Evolutionary conservation across 306 rosid species (phyloP), one percentile per base, ranked within the genome.

Genomic region (Malus fusca): DNA sequence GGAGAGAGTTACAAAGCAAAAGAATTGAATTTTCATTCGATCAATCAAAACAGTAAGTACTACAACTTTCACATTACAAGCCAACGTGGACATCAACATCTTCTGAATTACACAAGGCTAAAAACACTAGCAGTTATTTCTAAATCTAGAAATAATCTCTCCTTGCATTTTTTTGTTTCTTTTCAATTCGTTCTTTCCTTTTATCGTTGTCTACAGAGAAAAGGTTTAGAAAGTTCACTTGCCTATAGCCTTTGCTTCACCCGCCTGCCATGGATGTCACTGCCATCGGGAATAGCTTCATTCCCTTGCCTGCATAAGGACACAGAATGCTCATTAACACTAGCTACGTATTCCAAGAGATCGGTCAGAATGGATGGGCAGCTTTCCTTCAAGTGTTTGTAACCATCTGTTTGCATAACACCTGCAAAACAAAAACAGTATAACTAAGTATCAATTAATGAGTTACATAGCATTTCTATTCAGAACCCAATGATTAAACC

Each of bases 381-480:
- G 73, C 98, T 93, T 82, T 89, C 89, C 91, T 84, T 93, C 88
- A 93, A 88, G 86, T 93, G 89, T 76, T 86, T 92, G 73, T 88
- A 93, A 51, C 98, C 98, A 77, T 90, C 98, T 14, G 98, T 90
- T 76, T 89, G 90, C 96, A 93, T 93, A 80, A 93, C 96, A 82
- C 91, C 98, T 93, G 85, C 75, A 55, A 60, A 71, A 76, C 63
- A 66, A 68, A 69, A 64, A 68, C 22, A 46, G 14, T 37, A 44
- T 6, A 75, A 77, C 42, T 52, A n/a, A 56, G 65, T 21, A 18
- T 71, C 48, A 67, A 74, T 72, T n/a, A 70, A 17, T 76, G 55
- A 48, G 55, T 48, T 48, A 5, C 55, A 48, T n/a, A 66, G 59
- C 42, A 78, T 23, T 64, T 61, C 28, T 37, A 4, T 28, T 67